These are phyloP conservation scores for Gastrolobium villosum DNA, from an alignment of 306 rosid genomes.

Conservation along the genomic window DNA sequence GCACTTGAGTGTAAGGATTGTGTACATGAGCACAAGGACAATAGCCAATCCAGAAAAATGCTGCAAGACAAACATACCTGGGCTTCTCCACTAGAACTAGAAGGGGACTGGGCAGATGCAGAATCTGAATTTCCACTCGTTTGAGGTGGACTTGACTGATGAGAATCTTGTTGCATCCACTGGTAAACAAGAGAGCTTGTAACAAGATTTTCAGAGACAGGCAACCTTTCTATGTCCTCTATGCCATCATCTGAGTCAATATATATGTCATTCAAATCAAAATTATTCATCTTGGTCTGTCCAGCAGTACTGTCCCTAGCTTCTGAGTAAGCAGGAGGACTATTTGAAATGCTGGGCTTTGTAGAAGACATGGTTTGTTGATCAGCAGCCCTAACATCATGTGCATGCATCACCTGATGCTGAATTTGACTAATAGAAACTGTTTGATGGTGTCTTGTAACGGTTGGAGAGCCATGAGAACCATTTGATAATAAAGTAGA, in stretches of 20 bases:
- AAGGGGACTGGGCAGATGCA: constrained; percentile 91
- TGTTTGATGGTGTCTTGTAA: constrained; percentile 51
- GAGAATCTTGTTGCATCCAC: constrained; percentile 79
- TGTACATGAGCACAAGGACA: constrained; percentile 11
- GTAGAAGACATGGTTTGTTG: constrained; percentile 57
- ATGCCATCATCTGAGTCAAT: constrained; percentile 82
- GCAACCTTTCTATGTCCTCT: constrained; percentile 70
- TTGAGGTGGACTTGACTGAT: constrained; percentile 96
- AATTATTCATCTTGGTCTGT: constrained; percentile 71
- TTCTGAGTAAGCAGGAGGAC: constrained; percentile 77
- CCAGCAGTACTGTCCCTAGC: constrained; percentile 66
- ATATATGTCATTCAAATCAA: constrained; percentile 86
- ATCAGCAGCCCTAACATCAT: constrained; percentile 58
- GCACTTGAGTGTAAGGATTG: constrained; percentile 18
- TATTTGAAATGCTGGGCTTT: constrained; percentile 63
- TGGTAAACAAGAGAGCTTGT: constrained; percentile 74
- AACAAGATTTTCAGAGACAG: constrained; percentile 66
- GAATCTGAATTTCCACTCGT: constrained; percentile 94
- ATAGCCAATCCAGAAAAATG: constrained; percentile 31
- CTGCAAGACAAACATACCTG: constrained; percentile 66
- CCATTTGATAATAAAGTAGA: constrained; percentile 65
- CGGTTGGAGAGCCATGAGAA: constrained; percentile 67
- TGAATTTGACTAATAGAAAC: constrained; percentile 49
- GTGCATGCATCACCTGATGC: constrained; percentile 55
- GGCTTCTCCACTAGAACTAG: constrained; percentile 93